Base-by-base conservation (phyloP, 768 basidiomycete species). In the Mycena pura region DNA sequence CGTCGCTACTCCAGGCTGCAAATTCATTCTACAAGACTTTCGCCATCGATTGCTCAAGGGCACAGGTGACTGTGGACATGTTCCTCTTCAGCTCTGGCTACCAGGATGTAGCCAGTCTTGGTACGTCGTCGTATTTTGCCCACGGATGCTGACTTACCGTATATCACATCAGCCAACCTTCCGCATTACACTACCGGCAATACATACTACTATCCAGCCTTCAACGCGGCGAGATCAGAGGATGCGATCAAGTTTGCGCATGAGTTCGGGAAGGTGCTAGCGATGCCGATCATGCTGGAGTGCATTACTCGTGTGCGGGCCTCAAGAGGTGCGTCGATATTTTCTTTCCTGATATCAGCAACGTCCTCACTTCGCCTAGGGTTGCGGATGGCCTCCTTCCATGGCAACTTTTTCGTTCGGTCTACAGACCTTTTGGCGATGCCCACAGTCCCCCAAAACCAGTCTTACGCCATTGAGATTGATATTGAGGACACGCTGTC, bases 231-330 rank as follows among this genome's bases (percentile, higher is more conserved):
- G 2, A 86, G 95, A 40, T 85, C 93, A 3, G 97, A 99, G 74
- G 97, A 99, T 71, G 97, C 97, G 3, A 83, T 97, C 77, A 99
- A 99, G 77, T 99, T 99, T 70, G 96, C 96, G 1, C 95, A 96
- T 65, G 97, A 99, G 72, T 96, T 99, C 69, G 95, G 95, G 21
- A 88, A 92, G 68, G 92, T 97, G 5, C 73, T 99, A 55, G 92
- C 95, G 10, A 93, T 90, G 82, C 93, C 95, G 5, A 93, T 99
- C 69, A 96, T 95, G 84, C 79, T 99, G 65, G 97, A 99, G 75
- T 95, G 94, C 21, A 93, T 99, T 54, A 98, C 97, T 83, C 92
- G 97, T 73, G 94, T 99, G 25, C 94, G 97, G 68, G 95, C 96
- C n/a, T 95, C 97, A 1, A 84, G 94, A 80, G 95, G 93, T 93